These are phyloP conservation scores for Solanum acaule DNA, from an alignment of 257 asterid species.

Conservation along the genomic window DNA sequence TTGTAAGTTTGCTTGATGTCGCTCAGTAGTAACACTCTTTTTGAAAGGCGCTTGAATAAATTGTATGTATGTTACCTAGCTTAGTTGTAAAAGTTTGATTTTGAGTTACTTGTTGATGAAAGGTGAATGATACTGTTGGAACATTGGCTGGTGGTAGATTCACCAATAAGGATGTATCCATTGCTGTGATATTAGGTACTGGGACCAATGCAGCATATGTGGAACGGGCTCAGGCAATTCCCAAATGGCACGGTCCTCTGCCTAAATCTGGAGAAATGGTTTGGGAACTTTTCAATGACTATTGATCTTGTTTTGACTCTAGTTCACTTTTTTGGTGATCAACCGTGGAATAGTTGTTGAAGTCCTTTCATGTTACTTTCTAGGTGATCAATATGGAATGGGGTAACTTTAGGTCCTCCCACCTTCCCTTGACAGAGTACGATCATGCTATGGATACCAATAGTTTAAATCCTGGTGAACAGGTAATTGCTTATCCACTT, in stretches of 20 bases:
- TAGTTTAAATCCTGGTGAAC: constrained; percentile 83
- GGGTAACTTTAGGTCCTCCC: constrained; percentile 93
- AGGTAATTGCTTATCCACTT: constrained; percentile 29
- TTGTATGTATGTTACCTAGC: background rate
- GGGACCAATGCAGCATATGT: constrained; percentile 66
- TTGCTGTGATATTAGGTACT: constrained; percentile 61
- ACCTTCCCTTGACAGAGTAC: constrained; percentile 76
- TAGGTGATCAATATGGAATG: constrained; percentile 96
- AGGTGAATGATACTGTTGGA: constrained; percentile 72
- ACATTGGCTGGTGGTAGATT: constrained; percentile 68
- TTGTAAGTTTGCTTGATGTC: constrained; percentile 24
- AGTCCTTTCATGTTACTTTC: background rate
- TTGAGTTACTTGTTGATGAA: constrained; percentile 5
- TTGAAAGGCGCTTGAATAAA: background rate
- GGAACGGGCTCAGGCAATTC: constrained; percentile 62
- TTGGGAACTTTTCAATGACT: constrained; percentile 6
- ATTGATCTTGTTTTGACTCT: background rate
- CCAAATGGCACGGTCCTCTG: constrained; percentile 56
- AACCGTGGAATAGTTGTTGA: background rate
- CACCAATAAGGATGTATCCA: constrained; percentile 27
- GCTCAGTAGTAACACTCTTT: background rate
- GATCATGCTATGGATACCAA: constrained; percentile 62
- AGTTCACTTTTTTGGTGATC: background rate
- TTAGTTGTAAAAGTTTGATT: background rate
- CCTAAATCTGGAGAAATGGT: constrained; percentile 89